Evolutionary conservation across 1,139 yeast species (phyloP).

Genomic region (Suhomyces taliae): DNA sequence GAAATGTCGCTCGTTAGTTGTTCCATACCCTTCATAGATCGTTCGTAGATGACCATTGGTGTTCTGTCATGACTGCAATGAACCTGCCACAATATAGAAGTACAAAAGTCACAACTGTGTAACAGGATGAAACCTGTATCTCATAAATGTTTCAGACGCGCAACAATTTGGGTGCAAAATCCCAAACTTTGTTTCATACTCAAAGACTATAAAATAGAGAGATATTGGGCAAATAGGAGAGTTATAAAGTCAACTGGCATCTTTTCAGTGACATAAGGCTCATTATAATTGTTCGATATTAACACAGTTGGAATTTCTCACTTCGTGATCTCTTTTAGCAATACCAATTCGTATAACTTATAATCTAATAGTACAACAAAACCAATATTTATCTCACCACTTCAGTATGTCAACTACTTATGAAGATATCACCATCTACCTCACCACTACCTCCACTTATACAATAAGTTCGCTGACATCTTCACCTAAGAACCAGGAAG

Average conservation of each 20-base stretch:
- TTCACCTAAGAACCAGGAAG: background rate
- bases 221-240: background rate
- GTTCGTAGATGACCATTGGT: no score
- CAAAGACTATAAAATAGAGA: background rate
- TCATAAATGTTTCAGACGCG: background rate
- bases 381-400: background rate
- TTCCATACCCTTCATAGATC: no score
- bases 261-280: no score
- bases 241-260: no score
- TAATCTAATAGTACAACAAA: no score
- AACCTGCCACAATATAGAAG: background rate
- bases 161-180: background rate
- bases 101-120: background rate
- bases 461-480: conserved; percentile 11
- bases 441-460: conserved; percentile 22
- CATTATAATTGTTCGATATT: no score
- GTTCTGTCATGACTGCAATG: background rate
- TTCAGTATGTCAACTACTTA: conserved; percentile 2
- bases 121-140: background rate
- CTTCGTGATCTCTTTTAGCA: no score
- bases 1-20: no score
- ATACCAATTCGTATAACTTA: background rate
- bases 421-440: conserved; percentile 9
- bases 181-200: background rate
- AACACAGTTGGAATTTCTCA: no score